Base-by-base conservation (phyloP, 78 protist species). In the Trichosphaerium sp. region DNA sequence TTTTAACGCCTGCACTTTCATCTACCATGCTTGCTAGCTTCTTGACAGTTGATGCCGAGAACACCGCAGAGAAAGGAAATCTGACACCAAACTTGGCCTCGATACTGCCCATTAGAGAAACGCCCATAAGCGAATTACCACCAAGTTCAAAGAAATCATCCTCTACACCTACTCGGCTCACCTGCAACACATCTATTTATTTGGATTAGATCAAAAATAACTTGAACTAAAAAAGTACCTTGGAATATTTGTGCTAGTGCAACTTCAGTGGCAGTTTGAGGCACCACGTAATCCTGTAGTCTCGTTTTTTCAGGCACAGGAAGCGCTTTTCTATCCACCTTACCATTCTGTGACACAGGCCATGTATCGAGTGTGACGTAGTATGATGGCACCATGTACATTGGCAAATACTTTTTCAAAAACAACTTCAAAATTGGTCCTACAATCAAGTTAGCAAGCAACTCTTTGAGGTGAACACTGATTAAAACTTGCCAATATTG, bases 291-390 rank as follows among this genome's bases (percentile, higher is more conserved):
- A 18, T 44, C 51, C 31, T 21, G 18, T 44, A 15, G 56, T 28
- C 56, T 51, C 56, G 56, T 4, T 12, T 28, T 12, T 5, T 31
- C 2, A 8, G 63, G 63, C 41, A 2, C 25, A 14, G 69, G 71
- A 37, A 67, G 62, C 29, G 47, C 52, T 8, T 7, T 25, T 54
- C 60, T 52, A 60, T 74, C 51, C 32, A 80, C 2, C 51, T 80
- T 80, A 4, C 80, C 85, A 14, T 40, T 67, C 4, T 64, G 74
- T 3, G 82, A 41, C 25, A 66, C 58, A 38, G 85, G 85, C 3
- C 71, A 0, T 26, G 5, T 3, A 4, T 71, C 37, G 14, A 80
- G 31, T 2, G 29, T 0, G 37, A 65, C 47, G 34, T 32, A 4
- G 4, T 10, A 28, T 7, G 60, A 0, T 2, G 85, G 85, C 21